These are phyloP conservation scores for Willaertia magna DNA, from an alignment of 208 protist genomes.

Conservation along the genomic window DNA sequence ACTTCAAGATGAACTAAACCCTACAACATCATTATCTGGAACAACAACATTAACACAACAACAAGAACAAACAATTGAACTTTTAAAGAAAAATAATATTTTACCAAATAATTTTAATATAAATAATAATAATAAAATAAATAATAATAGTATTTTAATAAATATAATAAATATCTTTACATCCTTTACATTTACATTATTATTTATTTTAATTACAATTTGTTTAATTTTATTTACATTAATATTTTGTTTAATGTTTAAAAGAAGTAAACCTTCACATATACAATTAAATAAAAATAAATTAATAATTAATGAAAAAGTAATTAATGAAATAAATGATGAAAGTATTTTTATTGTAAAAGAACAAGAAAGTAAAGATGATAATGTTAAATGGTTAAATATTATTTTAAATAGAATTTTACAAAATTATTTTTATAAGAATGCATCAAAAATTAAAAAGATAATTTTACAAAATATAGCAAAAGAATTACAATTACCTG, in stretches of 20 bases:
- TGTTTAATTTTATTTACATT: not conserved
- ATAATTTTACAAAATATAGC: not conserved
- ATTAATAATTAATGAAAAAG: not conserved
- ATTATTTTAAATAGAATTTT: not conserved
- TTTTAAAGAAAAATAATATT: too few relatives aligned
- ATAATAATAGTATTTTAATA: too few relatives aligned
- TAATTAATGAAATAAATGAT: not conserved
- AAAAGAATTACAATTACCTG: not conserved
- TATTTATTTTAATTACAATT: not conserved
- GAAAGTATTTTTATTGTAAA: not conserved
- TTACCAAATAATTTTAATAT: too few relatives aligned
- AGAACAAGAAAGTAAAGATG: not conserved
- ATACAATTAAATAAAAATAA: not conserved
- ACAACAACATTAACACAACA: too few relatives aligned
- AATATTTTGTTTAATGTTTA: not conserved
- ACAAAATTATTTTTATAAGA: not conserved
- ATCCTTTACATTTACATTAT: not conserved
- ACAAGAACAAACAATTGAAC: too few relatives aligned
- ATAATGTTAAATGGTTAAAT: not conserved
- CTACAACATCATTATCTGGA: too few relatives aligned
- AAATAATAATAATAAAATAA: too few relatives aligned
- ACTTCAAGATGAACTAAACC: too few relatives aligned
- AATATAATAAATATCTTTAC: not conserved
- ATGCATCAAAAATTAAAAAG: not conserved
- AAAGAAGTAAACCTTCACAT: not conserved